These are phyloP conservation scores for Sindora glabra DNA, from an alignment of 306 rosid species.

Conservation along the genomic window DNA sequence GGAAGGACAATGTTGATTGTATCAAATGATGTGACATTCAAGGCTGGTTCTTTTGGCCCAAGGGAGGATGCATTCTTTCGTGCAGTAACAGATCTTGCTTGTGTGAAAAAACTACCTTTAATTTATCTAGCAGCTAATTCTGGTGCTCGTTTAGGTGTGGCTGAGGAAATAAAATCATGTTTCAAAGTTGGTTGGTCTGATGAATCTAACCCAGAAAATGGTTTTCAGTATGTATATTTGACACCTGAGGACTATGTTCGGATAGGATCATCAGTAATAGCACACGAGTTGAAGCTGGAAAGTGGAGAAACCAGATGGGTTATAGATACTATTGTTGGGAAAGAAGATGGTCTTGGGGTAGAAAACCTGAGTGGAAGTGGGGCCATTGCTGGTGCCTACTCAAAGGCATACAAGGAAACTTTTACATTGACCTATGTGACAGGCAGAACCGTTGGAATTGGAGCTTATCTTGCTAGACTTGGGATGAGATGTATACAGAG, in stretches of 20 bases:
- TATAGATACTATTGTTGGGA: conserved; percentile 91
- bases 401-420: conserved; percentile 88
- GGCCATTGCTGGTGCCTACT: conserved; percentile 92
- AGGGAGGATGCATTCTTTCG: conserved; percentile 91
- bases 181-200: conserved; percentile 97
- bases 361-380: conserved; percentile 97
- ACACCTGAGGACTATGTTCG: conserved; percentile 80
- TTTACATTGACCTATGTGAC: conserved; percentile 92
- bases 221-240: conserved; percentile 85
- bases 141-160: conserved; percentile 95
- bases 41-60: conserved; percentile 98
- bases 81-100: conserved; percentile 91
- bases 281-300: conserved; percentile 63
- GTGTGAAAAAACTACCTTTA: conserved; percentile 70
- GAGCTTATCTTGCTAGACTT: conserved; percentile 98
- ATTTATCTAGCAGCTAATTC: conserved; percentile 96
- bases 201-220: conserved; percentile 84
- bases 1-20: conserved; percentile 86
- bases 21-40: conserved; percentile 88
- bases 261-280: conserved; percentile 76
- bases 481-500: conserved; percentile 99
- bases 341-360: conserved; percentile 93
- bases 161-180: conserved; percentile 91
- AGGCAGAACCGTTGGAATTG: conserved; percentile 95
- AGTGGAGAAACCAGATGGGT: conserved; percentile 92